Conservation (phyloP, 371 early-diverging fungal species). For the Haplosporangium sp. region DNA sequence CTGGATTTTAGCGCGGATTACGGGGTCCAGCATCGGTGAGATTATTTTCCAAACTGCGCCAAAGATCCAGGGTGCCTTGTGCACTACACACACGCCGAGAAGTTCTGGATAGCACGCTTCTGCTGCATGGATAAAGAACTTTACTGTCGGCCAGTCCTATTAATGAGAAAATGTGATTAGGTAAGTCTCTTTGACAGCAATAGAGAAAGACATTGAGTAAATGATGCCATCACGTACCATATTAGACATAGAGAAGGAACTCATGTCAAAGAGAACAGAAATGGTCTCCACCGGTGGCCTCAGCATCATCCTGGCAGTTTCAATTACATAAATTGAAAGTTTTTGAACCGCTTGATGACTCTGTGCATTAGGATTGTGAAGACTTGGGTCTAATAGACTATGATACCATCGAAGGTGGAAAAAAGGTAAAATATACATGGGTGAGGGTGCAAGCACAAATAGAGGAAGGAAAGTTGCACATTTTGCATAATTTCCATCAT, state of each 20-base stretch:
- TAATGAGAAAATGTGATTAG: neutral
- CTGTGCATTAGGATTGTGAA: constrained; percentile 65
- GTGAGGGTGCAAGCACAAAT: constrained; percentile 9
- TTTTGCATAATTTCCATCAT: neutral
- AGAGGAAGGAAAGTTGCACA: neutral
- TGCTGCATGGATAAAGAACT: constrained; percentile 79
- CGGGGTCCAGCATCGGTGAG: constrained; percentile 85
- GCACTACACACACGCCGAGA: constrained; percentile 78
- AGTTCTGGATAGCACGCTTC: constrained; percentile 89
- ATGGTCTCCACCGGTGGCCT: constrained; percentile 76
- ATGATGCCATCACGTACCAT: constrained; percentile 57
- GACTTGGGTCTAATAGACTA: constrained; percentile 65
- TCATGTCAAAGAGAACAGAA: constrained; percentile 86
- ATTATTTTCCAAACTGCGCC: constrained; percentile 82
- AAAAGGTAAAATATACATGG: constrained; percentile 1
- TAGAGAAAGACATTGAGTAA: neutral
- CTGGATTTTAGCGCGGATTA: constrained; percentile 83
- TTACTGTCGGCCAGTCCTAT: constrained; percentile 77
- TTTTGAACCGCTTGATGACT: constrained; percentile 62
- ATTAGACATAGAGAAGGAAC: constrained; percentile 78
- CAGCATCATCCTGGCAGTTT: constrained; percentile 78
- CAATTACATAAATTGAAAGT: constrained; percentile 81
- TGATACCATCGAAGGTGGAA: constrained; percentile 9
- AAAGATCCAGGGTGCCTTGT: constrained; percentile 92
- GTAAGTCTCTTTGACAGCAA: neutral